Percentiles rank a stretch among this genome's conserved stretches.
Evolutionary conservation across 371 early-diverging fungal species (phyloP).

Genomic region (Nematocida minor): DNA sequence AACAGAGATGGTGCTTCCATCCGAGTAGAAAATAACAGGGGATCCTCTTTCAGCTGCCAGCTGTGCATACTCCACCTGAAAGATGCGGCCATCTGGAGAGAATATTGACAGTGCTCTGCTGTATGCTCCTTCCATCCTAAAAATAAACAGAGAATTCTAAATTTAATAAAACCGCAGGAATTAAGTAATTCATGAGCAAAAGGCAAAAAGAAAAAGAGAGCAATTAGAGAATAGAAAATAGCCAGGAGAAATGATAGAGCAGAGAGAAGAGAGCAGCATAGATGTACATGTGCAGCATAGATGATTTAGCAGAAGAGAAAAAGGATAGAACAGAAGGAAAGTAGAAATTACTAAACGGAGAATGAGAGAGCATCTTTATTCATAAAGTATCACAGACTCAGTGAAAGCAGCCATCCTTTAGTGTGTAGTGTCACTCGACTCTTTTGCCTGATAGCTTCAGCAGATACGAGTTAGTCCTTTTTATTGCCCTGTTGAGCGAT

Average conservation of each 20-base stretch:
- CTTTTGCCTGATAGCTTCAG: background rate
- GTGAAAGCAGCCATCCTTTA: no score
- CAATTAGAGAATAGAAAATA: no score
- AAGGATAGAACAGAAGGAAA: no score
- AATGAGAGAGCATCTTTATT: no score
- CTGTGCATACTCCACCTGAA: slow-evolving; percentile 99
- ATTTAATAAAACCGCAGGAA: background rate
- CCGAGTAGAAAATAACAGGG: slow-evolving; percentile 57
- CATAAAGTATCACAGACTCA: no score
- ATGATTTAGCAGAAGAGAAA: no score
- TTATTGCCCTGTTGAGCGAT: background rate
- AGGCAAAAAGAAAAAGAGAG: no score
- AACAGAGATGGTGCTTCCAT: slow-evolving; percentile 49
- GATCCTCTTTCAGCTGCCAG: slow-evolving; percentile 95
- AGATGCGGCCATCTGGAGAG: slow-evolving; percentile 97
- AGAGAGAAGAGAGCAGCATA: no score
- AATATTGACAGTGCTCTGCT: slow-evolving; percentile 83
- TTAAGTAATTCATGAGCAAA: background rate
- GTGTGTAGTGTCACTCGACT: background rate
- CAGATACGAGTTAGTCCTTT: background rate
- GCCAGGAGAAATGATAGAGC: no score
- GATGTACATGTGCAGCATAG: no score
- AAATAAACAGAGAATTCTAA: slow-evolving; percentile 32
- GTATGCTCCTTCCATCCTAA: slow-evolving; percentile 49
- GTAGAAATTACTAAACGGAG: no score